Evolutionary conservation across 2,329 filamentous ascomycete genomes (phyloP).

Genomic region (Talaromyces piceae): DNA sequence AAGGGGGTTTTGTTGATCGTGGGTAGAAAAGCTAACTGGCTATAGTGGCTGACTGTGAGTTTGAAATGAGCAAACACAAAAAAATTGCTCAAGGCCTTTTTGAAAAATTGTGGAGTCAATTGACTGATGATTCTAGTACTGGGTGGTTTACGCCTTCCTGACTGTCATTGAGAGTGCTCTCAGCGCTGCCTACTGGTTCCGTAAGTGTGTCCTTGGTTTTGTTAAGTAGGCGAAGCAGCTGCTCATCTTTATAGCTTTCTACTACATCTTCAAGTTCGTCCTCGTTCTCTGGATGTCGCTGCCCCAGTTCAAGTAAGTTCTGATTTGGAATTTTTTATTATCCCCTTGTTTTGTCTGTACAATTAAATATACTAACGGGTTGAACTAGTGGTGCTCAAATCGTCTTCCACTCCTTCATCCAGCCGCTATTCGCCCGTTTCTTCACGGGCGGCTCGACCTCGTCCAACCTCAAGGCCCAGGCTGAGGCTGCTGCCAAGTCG

Average conservation of each 20-base stretch:
- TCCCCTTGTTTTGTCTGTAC: too few species aligned
- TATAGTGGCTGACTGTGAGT: conserved; percentile 54
- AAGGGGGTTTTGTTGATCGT: too few species aligned
- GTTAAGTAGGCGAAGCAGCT: conserved; percentile 19
- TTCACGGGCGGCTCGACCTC: conserved; percentile 72
- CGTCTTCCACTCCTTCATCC: conserved; percentile 92
- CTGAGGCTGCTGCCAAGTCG: conserved; percentile 58
- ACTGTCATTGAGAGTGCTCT: conserved; percentile 59
- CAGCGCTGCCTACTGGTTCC: conserved; percentile 64
- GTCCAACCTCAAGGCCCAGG: conserved; percentile 81
- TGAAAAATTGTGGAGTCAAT: too few species aligned
- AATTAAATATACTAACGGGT: conserved; percentile 15
- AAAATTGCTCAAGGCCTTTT: too few species aligned
- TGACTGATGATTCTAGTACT: conserved; percentile 52
- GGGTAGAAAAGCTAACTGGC: conserved; percentile 17
- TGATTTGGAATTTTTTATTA: too few species aligned
- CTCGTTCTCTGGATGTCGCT: conserved; percentile 97
- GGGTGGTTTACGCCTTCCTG: conserved; percentile 61
- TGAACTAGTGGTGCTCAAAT: conserved; percentile 75
- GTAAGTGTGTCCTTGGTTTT: conserved; percentile 27
- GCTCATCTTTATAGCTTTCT: conserved; percentile 57
- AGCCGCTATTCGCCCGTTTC: conserved; percentile 87
- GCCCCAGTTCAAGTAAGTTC: conserved; percentile 83
- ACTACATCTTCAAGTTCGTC: conserved; percentile 99
- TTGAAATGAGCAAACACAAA: too few species aligned